phyloP scores from a whole-genome alignment of 2,329 filamentous ascomycete species.

The Tolypocladium ovalisporum region DNA sequence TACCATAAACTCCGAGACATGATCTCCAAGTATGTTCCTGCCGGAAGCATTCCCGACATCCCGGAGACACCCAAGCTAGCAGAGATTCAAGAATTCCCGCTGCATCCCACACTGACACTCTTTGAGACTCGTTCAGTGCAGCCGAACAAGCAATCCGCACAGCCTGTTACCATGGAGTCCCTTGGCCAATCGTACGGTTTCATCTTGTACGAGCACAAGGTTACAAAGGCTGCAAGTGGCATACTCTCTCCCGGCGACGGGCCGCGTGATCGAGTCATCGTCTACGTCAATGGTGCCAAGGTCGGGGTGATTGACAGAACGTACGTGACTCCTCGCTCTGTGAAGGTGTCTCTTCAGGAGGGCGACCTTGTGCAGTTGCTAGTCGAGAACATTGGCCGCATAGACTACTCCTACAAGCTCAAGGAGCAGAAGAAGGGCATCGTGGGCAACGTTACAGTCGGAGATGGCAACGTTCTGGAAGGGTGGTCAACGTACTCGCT shows the following conservation, averaged over 20 bases:
- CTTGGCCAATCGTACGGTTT: slow-evolving; percentile 32
- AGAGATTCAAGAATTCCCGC: slow-evolving; percentile 21
- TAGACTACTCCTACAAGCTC: slow-evolving; percentile 31
- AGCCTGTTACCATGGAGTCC: slow-evolving; percentile 32
- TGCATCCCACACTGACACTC: slow-evolving; percentile 25
- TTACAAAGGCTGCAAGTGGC: slow-evolving; percentile 15
- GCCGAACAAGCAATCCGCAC: slow-evolving; percentile 10
- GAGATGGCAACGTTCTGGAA: slow-evolving; percentile 11
- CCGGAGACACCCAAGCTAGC: slow-evolving; percentile 19
- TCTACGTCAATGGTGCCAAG: slow-evolving; percentile 31
- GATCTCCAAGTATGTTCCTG: slow-evolving; percentile 24
- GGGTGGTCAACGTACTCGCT: slow-evolving; percentile 30
- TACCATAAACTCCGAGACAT: slow-evolving; percentile 28
- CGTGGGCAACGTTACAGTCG: slow-evolving; percentile 29
- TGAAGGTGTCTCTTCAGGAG: slow-evolving; percentile 23
- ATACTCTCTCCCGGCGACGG: slow-evolving; percentile 28
- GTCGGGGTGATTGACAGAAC: slow-evolving; percentile 34
- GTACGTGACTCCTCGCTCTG: slow-evolving; percentile 25
- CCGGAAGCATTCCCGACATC: slow-evolving; percentile 24
- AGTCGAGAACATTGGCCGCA: slow-evolving; percentile 39
- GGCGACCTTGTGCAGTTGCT: slow-evolving; percentile 31
- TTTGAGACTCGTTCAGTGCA: slow-evolving; percentile 20
- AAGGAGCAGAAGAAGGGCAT: slow-evolving; percentile 36
- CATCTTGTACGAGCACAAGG: slow-evolving; percentile 29
- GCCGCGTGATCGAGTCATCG: slow-evolving; percentile 32